Evolutionary conservation across 306 rosid genomes (phyloP).

Genomic region (Quercus gilva): DNA sequence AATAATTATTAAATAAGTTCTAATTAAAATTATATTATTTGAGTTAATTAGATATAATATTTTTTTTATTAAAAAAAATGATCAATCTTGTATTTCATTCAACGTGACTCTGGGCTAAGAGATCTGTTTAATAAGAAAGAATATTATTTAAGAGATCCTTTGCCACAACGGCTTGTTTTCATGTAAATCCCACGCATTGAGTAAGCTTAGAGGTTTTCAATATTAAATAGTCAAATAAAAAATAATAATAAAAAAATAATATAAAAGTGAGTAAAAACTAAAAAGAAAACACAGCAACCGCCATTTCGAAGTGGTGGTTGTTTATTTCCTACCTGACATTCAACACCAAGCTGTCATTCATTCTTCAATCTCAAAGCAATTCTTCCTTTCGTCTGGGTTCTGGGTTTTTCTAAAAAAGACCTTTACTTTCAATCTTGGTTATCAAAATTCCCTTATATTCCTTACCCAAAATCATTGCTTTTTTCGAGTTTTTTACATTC

Average conservation of each 20-base stretch:
- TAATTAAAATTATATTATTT: too few species aligned
- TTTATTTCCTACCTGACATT: conserved; percentile 28
- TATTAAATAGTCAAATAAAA: too few species aligned
- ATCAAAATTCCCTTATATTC: conserved; percentile 6
- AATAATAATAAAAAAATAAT: background rate
- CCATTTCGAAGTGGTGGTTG: conserved; percentile 10
- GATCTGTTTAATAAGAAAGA: too few species aligned
- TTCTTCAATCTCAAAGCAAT: conserved; percentile 11
- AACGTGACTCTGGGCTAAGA: too few species aligned
- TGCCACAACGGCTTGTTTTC: too few species aligned
- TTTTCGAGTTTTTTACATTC: background rate
- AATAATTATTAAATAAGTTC: too few species aligned
- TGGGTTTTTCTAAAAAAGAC: background rate
- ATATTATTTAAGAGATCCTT: too few species aligned
- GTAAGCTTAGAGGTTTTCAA: too few species aligned
- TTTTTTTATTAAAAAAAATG: too few species aligned
- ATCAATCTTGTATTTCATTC: too few species aligned
- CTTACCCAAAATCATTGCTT: background rate
- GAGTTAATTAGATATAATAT: too few species aligned
- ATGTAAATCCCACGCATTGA: too few species aligned
- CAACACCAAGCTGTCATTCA: conserved; percentile 35
- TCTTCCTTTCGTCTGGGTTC: background rate
- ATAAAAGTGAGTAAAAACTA: background rate
- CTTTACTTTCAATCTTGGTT: background rate
- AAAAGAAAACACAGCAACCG: conserved; percentile 20